A percentile compares a stretch with the other conserved stretches of the same genome.
Evolutionary conservation across 2,329 filamentous ascomycete genomes (phyloP).

Genomic region (Neofusicoccum cordaticola): DNA sequence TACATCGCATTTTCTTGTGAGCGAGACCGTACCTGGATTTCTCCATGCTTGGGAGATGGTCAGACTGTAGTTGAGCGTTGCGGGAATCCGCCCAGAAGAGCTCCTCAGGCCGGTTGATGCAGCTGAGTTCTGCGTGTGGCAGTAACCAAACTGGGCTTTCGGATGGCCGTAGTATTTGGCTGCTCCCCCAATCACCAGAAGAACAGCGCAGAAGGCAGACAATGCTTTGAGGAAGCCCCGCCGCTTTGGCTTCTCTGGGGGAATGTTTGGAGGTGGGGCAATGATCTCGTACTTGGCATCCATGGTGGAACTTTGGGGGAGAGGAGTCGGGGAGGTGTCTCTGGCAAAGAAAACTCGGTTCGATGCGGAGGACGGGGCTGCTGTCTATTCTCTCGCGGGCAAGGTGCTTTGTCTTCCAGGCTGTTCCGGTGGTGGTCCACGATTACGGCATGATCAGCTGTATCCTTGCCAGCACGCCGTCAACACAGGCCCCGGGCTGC

Average conservation of each 20-base stretch:
- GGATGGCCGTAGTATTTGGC: background rate
- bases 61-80: conserved; percentile 18
- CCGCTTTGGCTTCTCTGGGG: background rate
- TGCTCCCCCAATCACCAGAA: background rate
- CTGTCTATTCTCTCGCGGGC: background rate
- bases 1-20: too few relatives aligned
- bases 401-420: background rate
- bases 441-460: background rate
- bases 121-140: background rate
- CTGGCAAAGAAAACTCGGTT: background rate
- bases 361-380: background rate
- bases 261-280: background rate
- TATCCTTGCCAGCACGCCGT: background rate
- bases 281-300: background rate
- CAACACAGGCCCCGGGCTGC: background rate
- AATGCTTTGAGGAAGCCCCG: background rate
- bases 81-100: background rate
- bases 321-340: background rate
- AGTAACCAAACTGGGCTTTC: background rate
- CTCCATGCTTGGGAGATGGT: conserved; percentile 20
- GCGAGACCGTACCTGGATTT: conserved; percentile 14
- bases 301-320: background rate
- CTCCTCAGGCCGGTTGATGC: background rate
- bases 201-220: background rate
- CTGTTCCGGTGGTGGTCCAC: background rate